A percentile compares a stretch with the other conserved stretches of the same genome.
phyloP scores from a whole-genome alignment of 2,329 filamentous ascomycete genomes.

The Colletotrichum neosansevieriae region DNA sequence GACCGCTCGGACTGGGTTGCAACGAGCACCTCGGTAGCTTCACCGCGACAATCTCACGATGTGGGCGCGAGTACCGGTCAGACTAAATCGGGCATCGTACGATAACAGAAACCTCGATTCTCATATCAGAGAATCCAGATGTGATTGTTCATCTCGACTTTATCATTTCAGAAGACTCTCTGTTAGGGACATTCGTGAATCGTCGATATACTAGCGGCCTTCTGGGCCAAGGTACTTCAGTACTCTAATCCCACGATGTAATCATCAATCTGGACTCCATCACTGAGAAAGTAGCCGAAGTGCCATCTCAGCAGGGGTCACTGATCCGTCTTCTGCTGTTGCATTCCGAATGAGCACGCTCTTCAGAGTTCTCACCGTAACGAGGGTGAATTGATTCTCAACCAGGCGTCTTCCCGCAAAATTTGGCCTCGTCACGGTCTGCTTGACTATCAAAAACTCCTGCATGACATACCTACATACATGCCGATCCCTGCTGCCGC shows the following conservation, averaged over 20 bases:
- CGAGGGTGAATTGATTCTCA: conserved; percentile 5
- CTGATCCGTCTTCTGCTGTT: not conserved
- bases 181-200: not conserved
- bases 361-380: conserved; percentile 10
- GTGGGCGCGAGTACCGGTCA: conserved; percentile 2
- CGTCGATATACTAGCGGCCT: too few relatives aligned
- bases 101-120: conserved; percentile 3
- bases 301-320: not conserved
- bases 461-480: conserved; percentile 40
- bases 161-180: not conserved
- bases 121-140: not conserved
- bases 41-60: conserved; percentile 4
- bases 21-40: conserved; percentile 21
- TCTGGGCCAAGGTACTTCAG: not conserved
- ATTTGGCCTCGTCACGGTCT: conserved; percentile 7
- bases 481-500: conserved; percentile 31
- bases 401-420: not conserved
- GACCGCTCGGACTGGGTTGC: conserved; percentile 29
- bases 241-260: not conserved
- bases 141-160: not conserved
- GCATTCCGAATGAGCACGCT: conserved; percentile 2
- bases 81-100: conserved; percentile 8
- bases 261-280: not conserved
- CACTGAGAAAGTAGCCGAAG: not conserved
- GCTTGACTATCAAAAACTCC: conserved; percentile 13